Base-by-base conservation (phyloP, 2,329 filamentous ascomycete genomes). In the Trichoderma sp. region DNA sequence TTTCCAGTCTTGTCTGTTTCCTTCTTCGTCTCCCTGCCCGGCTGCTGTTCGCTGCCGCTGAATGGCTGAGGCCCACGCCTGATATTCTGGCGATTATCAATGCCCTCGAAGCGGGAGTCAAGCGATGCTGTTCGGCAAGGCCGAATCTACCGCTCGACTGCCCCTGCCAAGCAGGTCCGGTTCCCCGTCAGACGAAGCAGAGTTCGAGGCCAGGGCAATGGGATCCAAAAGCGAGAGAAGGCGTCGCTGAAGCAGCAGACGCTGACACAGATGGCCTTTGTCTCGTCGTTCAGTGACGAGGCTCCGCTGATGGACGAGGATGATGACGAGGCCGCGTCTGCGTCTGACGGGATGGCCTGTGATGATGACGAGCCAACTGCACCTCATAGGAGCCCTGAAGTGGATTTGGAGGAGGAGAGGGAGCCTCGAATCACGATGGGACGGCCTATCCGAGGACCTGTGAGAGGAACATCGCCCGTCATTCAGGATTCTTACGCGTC, bases 401-500 rank as follows among this genome's bases (percentile, higher is more conserved):
- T 70, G 10, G 66, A 71, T 58, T 59, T 71, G 6, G 64, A 68
- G 2, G 73, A 39, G 34, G 10, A 39, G n/a, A n/a, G n/a, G 3
- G 21, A 24, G 34, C 34, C 34, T 39, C 34, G 34, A 39, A 12
- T n/a, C 3, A 14, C 34, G 1, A 39, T 14, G 10, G 14, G 34
- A 14, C 34, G 34, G 34, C 14, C 34, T 14, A 43, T 10, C 69
- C 68, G 6, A 64, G 69, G 0, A 70, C 69, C 34, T 39, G 12
- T 10, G 39, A 71, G 68, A 4, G 30, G 69, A 5, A 66, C 54
- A 5, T 69, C 69, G 4, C 68, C 76, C 7, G 76, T 79, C 2
- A 78, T 83, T 21, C 74, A 81, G 58, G 81, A 83, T 64, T 82
- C 81, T 9, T 82, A 77, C 68, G 78, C 76, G 19, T 76, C 76